Percentiles rank a stretch among this genome's conserved stretches.
phyloP scores from a whole-genome alignment of 768 basidiomycete genomes.

The Saitozyma sp. region DNA sequence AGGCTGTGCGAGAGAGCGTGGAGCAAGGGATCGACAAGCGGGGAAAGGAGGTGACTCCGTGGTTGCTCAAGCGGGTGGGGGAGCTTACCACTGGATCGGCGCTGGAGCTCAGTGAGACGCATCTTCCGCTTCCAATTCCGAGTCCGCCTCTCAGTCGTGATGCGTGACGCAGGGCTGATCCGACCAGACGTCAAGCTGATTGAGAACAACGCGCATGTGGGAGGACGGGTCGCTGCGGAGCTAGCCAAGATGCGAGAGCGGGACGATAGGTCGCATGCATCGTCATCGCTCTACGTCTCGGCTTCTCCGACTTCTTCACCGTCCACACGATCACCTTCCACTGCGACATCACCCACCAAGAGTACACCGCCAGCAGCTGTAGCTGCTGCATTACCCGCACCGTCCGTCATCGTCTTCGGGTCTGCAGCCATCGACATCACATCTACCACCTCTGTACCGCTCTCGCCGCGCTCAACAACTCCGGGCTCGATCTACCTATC shows the following conservation, averaged over 20 bases:
- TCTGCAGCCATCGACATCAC: slow-evolving; percentile 89
- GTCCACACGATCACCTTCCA: neutral
- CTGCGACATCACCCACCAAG: neutral
- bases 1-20: slow-evolving; percentile 80
- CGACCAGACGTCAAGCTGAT: slow-evolving; percentile 76
- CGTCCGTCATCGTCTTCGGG: slow-evolving; percentile 69
- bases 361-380: neutral
- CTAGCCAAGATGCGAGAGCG: slow-evolving; percentile 62
- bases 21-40: slow-evolving; percentile 71
- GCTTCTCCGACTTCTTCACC: neutral
- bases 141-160: slow-evolving; percentile 3
- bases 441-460: slow-evolving; percentile 44
- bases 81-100: slow-evolving; percentile 78
- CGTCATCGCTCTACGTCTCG: slow-evolving; percentile 4
- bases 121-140: neutral
- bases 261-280: slow-evolving; percentile 35
- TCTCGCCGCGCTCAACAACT: slow-evolving; percentile 67
- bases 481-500: slow-evolving; percentile 74
- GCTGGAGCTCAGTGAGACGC: slow-evolving; percentile 64
- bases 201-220: slow-evolving; percentile 80
- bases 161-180: slow-evolving; percentile 3
- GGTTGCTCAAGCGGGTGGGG: slow-evolving; percentile 79
- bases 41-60: slow-evolving; percentile 93
- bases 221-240: slow-evolving; percentile 57
- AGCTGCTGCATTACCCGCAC: slow-evolving; percentile 10